Conservation (phyloP, 1,284 basidiomycete genomes). For the Cryptococcus hybrid region DNA sequence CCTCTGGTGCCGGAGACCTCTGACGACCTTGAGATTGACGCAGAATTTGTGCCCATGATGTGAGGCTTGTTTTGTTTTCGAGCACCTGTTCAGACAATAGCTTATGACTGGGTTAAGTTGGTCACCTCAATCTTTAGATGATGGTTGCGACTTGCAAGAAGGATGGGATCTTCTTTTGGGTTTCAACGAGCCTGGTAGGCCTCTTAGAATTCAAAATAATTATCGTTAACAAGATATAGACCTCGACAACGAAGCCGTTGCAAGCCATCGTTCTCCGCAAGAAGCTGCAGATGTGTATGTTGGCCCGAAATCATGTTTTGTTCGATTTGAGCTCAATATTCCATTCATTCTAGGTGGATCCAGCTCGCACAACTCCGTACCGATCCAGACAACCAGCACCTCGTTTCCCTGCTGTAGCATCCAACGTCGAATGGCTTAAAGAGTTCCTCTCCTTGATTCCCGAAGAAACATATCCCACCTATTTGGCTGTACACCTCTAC, state of each 20-base stretch:
- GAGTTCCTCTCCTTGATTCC: slow-evolving; percentile 32
- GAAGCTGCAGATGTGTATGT: slow-evolving; percentile 29
- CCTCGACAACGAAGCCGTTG: slow-evolving; percentile 32
- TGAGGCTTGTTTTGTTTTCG: slow-evolving; percentile 10
- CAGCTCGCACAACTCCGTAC: slow-evolving; percentile 28
- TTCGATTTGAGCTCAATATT: not conserved
- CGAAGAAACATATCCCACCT: slow-evolving; percentile 24
- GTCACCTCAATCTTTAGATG: slow-evolving; percentile 32
- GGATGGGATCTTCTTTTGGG: slow-evolving; percentile 35
- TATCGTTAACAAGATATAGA: slow-evolving; percentile 13
- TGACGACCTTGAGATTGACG: slow-evolving; percentile 28
- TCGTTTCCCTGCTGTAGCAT: slow-evolving; percentile 30
- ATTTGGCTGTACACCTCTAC: slow-evolving; percentile 42
- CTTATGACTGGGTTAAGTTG: slow-evolving; percentile 23
- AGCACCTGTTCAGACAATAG: no score
- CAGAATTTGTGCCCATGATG: slow-evolving; percentile 48
- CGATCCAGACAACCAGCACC: slow-evolving; percentile 3
- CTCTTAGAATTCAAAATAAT: no score
- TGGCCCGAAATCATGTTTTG: not conserved
- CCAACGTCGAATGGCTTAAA: slow-evolving; percentile 36
- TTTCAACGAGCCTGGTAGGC: slow-evolving; percentile 46
- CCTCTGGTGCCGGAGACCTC: slow-evolving; percentile 30
- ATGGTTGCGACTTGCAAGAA: slow-evolving; percentile 27
- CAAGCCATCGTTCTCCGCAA: slow-evolving; percentile 14
- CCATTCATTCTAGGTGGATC: slow-evolving; percentile 25